A percentile compares a stretch with the other conserved stretches of the same genome.
Conservation (phyloP, 2,329 filamentous ascomycete genomes). For the Teratosphaeria gauchensis region DNA sequence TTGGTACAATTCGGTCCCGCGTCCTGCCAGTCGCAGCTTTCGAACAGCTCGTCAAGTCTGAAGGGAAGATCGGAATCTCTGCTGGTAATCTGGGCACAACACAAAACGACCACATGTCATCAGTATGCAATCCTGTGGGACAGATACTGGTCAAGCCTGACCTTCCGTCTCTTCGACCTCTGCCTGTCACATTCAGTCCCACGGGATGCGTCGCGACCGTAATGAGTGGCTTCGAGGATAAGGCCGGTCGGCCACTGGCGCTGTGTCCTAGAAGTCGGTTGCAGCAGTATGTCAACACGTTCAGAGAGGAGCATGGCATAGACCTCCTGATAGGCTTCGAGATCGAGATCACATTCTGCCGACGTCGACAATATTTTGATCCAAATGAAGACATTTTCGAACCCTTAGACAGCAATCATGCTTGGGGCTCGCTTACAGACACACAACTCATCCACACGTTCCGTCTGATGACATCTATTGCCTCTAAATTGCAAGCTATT, state of each 20-base stretch:
- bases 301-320: slow-evolving; percentile 44
- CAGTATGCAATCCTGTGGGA: slow-evolving; percentile 48
- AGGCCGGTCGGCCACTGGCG: slow-evolving; percentile 40
- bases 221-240: slow-evolving; percentile 55
- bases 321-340: slow-evolving; percentile 67
- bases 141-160: slow-evolving; percentile 60
- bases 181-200: slow-evolving; percentile 27
- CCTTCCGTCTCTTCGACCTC: slow-evolving; percentile 46
- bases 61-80: slow-evolving; percentile 48
- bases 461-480: slow-evolving; percentile 56
- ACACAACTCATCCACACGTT: slow-evolving; percentile 50
- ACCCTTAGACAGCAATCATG: slow-evolving; percentile 54
- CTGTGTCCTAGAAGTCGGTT: slow-evolving; percentile 51
- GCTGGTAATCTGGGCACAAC: slow-evolving; percentile 56
- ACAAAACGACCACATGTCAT: slow-evolving; percentile 53
- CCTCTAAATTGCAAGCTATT: slow-evolving; percentile 48
- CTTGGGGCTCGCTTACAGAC: slow-evolving; percentile 58
- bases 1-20: slow-evolving; percentile 56
- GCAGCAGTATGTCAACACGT: slow-evolving; percentile 41
- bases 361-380: slow-evolving; percentile 26
- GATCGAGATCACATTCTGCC: slow-evolving; percentile 67
- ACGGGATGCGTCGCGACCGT: slow-evolving; percentile 42
- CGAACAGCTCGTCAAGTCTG: slow-evolving; percentile 25
- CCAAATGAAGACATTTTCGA: slow-evolving; percentile 11
- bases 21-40: slow-evolving; percentile 53